phyloP scores from a whole-genome alignment of 352 stramenopile species.

The Phytophthora cajani region DNA sequence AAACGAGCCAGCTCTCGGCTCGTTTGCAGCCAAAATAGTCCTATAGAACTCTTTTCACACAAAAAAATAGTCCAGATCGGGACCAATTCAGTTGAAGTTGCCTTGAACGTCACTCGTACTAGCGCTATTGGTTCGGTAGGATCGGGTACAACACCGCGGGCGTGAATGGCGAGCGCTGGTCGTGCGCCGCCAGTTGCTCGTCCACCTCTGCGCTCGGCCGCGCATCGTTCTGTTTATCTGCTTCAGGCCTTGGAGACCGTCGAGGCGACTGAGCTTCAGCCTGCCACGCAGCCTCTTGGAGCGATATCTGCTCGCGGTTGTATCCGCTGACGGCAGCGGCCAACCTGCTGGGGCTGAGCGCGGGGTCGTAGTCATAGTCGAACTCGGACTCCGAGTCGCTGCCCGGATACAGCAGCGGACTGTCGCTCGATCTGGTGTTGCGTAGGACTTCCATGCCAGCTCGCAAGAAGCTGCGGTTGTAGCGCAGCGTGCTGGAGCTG shows the following conservation, averaged over 20 bases:
- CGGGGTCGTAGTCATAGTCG: conserved; percentile 12
- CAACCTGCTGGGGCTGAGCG: conserved; percentile 23
- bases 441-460: conserved; percentile 71
- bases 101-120: neutral
- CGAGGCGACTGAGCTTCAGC: conserved; percentile 1
- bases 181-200: conserved; percentile 33
- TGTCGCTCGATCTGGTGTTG: conserved; percentile 21
- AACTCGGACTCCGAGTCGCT: conserved; percentile 15
- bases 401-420: conserved; percentile 17
- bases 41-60: neutral
- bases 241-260: conserved; percentile 16
- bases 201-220: conserved; percentile 10
- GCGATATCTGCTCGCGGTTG: conserved; percentile 23
- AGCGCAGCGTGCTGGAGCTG: conserved; percentile 32
- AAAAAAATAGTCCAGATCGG: neutral
- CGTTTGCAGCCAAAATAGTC: no score
- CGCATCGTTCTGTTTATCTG: conserved; percentile 44
- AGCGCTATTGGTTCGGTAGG: conserved; percentile 39
- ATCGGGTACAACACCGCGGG: conserved; percentile 71
- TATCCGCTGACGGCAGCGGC: conserved; percentile 29
- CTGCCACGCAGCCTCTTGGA: conserved; percentile 14
- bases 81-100: conserved; percentile 3
- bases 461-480: conserved; percentile 63
- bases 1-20: neutral
- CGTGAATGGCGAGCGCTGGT: conserved; percentile 50